Evolutionary conservation across 2,329 filamentous ascomycete genomes (phyloP).

Genomic region (Aureobasidium sp.): DNA sequence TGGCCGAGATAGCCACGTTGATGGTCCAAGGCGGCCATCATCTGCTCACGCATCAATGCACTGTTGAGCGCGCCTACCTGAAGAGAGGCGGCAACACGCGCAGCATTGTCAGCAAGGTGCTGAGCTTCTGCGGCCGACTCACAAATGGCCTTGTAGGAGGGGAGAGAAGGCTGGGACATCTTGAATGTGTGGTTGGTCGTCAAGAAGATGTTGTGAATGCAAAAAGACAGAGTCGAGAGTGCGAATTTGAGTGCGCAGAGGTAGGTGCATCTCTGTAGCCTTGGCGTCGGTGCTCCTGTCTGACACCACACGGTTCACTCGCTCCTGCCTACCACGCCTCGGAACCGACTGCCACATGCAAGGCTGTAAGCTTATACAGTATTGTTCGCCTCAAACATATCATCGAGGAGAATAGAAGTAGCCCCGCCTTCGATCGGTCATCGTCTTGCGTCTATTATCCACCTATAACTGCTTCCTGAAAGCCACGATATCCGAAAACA

Average conservation of each 20-base stretch:
- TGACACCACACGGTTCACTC: neutral
- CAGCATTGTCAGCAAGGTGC: neutral
- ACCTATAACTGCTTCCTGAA: no score
- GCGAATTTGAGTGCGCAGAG: neutral
- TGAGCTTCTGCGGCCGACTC: neutral
- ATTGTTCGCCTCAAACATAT: no score
- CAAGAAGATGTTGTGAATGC: neutral
- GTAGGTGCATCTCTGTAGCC: neutral
- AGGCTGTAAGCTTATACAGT: no score
- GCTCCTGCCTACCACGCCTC: neutral
- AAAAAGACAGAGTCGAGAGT: neutral
- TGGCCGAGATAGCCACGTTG: neutral
- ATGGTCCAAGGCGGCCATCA: neutral
- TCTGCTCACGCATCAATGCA: neutral
- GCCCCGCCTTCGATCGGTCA: no score
- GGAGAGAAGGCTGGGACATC: neutral
- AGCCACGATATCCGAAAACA: no score
- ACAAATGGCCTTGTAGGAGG: neutral
- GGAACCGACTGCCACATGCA: no score
- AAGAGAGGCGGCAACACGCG: neutral
- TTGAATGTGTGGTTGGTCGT: neutral
- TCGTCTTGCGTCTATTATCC: no score
- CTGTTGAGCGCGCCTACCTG: neutral
- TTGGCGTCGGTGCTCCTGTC: neutral
- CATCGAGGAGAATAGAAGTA: no score